Percentiles rank a stretch among this genome's conserved stretches.
These are phyloP conservation scores for Hygrocybe punicea DNA, from an alignment of 768 basidiomycete species.

Conservation along the genomic window DNA sequence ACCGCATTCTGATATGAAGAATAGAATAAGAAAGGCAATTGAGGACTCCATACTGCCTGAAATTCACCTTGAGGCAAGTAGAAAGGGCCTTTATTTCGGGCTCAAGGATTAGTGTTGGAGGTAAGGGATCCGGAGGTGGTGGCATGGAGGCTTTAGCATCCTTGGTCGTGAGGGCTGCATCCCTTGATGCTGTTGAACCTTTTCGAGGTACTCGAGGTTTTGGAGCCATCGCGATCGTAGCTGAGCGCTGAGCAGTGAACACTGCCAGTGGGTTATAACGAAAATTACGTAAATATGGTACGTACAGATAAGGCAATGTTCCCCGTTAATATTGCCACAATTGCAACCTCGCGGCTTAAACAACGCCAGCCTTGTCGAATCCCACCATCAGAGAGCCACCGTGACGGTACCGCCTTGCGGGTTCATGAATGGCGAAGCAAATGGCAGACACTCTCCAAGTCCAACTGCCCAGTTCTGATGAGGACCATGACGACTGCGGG, in stretches of 20 bases:
- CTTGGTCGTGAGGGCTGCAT: conserved; percentile 24
- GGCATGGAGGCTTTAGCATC: conserved; percentile 42
- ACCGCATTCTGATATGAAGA: conserved; percentile 49
- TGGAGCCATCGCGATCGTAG: conserved; percentile 38
- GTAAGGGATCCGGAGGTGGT: conserved; percentile 48
- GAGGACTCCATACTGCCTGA: neutral
- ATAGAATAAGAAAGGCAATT: conserved; percentile 4
- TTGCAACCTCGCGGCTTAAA: no score
- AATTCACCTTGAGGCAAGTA: conserved; percentile 53
- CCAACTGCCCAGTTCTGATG: neutral
- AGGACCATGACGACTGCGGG: neutral
- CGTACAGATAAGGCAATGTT: no score
- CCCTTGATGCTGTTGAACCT: conserved; percentile 22
- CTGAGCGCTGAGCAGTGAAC: no score
- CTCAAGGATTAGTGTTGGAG: conserved; percentile 48
- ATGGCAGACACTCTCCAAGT: no score
- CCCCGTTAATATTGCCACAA: no score
- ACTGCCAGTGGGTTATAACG: no score
- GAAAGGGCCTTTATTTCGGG: conserved; percentile 62
- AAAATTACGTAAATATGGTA: no score
- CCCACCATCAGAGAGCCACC: no score
- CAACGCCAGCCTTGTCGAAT: no score
- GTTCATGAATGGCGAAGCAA: no score
- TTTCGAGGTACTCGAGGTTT: conserved; percentile 41
- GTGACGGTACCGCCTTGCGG: no score